Percentiles rank a stretch among this genome's conserved stretches.
phyloP scores from a whole-genome alignment of 345 rosid genomes.

The Lumnitzera littorea region DNA sequence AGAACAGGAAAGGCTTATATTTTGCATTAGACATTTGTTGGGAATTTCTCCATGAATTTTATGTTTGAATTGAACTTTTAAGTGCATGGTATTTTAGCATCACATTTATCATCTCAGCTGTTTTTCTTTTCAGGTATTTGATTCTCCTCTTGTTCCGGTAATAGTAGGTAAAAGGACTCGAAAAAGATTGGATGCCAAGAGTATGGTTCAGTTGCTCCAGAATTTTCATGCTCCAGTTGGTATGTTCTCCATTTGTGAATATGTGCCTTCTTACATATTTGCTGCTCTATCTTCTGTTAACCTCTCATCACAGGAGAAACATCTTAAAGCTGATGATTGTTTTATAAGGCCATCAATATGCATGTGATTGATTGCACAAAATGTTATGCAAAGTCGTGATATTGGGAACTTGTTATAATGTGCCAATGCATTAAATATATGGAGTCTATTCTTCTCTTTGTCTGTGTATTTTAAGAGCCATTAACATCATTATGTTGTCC shows the following conservation, averaged over 20 bases:
- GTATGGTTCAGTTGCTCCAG: conserved; percentile 63
- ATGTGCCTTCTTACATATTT: background rate
- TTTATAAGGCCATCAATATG: too few relatives aligned
- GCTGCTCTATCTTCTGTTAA: background rate
- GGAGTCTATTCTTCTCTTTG: too few relatives aligned
- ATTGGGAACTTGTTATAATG: background rate
- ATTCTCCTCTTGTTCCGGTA: conserved; percentile 64
- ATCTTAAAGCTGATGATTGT: too few relatives aligned
- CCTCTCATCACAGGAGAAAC: background rate
- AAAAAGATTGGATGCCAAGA: conserved; percentile 73
- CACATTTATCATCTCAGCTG: background rate
- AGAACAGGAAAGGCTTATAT: too few relatives aligned
- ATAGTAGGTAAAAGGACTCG: conserved; percentile 60
- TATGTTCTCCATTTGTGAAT: conserved; percentile 14
- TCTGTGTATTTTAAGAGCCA: background rate
- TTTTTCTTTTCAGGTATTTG: conserved; percentile 50
- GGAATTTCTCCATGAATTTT: background rate
- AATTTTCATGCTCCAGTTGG: conserved; percentile 65
- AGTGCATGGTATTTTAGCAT: background rate
- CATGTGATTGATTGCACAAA: too few relatives aligned
- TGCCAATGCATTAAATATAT: background rate
- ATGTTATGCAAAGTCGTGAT: background rate
- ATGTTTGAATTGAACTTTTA: background rate
- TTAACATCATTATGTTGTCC: background rate
- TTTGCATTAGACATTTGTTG: background rate